Percentiles rank a stretch among this genome's conserved stretches.
Conservation (phyloP, 192 early-diverging fungal genomes). For the Linnemannia hyalina region DNA sequence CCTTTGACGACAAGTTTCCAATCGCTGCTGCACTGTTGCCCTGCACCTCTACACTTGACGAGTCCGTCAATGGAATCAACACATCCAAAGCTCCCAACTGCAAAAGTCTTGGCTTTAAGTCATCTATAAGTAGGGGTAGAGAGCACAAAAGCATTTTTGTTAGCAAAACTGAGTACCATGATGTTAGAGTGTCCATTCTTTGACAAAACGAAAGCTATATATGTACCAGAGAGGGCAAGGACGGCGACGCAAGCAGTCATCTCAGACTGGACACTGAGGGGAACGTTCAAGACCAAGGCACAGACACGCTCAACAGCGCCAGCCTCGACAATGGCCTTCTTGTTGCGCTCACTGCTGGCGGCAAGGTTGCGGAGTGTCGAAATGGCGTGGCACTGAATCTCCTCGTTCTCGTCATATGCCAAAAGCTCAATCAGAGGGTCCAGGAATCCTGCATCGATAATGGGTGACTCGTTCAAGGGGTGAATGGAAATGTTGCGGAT, state of each 20-base stretch:
- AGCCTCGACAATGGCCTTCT: slow-evolving; percentile 77
- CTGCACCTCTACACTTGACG: slow-evolving; percentile 74
- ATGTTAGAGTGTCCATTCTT: not conserved
- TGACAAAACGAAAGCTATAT: not conserved
- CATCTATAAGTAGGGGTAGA: slow-evolving; percentile 55
- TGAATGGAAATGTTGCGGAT: slow-evolving; percentile 93
- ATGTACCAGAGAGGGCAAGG: slow-evolving; percentile 74
- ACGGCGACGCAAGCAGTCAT: slow-evolving; percentile 90
- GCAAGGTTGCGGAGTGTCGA: slow-evolving; percentile 88
- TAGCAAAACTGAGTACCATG: not conserved
- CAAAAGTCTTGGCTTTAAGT: slow-evolving; percentile 76
- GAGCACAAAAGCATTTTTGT: not conserved
- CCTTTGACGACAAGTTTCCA: slow-evolving; percentile 76
- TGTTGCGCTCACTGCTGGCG: slow-evolving; percentile 82
- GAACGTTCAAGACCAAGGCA: slow-evolving; percentile 65
- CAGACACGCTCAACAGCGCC: slow-evolving; percentile 84
- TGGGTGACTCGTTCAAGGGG: slow-evolving; percentile 85
- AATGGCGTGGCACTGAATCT: slow-evolving; percentile 90
- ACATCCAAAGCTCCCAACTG: slow-evolving; percentile 73
- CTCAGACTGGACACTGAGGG: slow-evolving; percentile 78
- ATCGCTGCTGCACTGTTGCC: slow-evolving; percentile 85
- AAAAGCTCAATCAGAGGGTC: slow-evolving; percentile 74
- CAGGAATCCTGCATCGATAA: slow-evolving; percentile 84
- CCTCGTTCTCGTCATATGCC: slow-evolving; percentile 78
- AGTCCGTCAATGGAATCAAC: slow-evolving; percentile 74